Conservation (phyloP, 768 basidiomycete genomes). For the Tephrocybe sp. region DNA sequence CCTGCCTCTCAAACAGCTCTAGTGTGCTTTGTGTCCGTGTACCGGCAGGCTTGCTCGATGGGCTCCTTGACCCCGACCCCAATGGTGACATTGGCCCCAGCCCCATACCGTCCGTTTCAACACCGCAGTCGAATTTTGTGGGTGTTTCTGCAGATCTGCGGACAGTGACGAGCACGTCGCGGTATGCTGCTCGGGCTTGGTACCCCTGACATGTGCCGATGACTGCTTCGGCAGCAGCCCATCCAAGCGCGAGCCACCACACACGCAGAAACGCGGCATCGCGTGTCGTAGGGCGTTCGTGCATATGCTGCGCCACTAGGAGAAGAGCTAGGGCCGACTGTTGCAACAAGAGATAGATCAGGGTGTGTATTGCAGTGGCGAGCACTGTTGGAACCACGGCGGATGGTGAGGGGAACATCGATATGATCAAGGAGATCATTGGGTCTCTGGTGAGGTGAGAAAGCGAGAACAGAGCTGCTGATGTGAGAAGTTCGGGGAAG, state of each 20-base stretch:
- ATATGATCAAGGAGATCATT: slow-evolving; percentile 36
- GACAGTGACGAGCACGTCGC: slow-evolving; percentile 59
- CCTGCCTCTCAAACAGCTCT: slow-evolving; percentile 16
- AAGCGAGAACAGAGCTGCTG: slow-evolving; percentile 61
- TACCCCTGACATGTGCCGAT: slow-evolving; percentile 73
- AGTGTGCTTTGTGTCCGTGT: slow-evolving; percentile 6
- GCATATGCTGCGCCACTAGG: slow-evolving; percentile 45
- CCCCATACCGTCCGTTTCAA: not conserved
- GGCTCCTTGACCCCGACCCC: not conserved
- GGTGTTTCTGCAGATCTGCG: slow-evolving; percentile 1
- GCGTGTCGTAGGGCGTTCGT: slow-evolving; percentile 48
- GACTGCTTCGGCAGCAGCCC: slow-evolving; percentile 68
- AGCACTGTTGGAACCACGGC: slow-evolving; percentile 27
- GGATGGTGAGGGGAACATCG: slow-evolving; percentile 27
- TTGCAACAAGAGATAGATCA: slow-evolving; percentile 54
- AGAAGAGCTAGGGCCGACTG: slow-evolving; percentile 55
- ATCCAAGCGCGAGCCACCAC: slow-evolving; percentile 80
- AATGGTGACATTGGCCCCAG: not conserved
- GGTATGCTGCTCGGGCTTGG: slow-evolving; percentile 63
- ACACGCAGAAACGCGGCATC: slow-evolving; percentile 61
- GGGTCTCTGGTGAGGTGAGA: slow-evolving; percentile 53
- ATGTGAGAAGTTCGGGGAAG: slow-evolving; percentile 61
- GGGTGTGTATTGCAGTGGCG: slow-evolving; percentile 45
- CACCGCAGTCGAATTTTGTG: not conserved
- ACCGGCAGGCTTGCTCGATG: not conserved